phyloP scores from a whole-genome alignment of 2,329 filamentous ascomycete genomes.

The Stemphylium vesicarium region DNA sequence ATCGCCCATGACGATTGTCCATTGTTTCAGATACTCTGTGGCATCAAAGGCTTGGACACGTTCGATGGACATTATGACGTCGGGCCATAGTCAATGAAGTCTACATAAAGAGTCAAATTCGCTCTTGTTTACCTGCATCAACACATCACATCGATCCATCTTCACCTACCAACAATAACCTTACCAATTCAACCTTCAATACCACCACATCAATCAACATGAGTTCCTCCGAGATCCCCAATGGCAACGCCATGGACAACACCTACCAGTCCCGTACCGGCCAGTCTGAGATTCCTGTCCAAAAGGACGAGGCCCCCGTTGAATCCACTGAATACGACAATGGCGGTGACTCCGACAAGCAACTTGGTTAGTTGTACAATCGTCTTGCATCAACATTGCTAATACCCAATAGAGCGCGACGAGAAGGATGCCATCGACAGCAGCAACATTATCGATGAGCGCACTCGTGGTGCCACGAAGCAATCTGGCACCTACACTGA shows the following conservation, averaged over 20 bases:
- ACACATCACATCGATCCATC: not conserved
- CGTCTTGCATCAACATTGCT: not conserved
- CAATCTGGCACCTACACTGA: constrained; percentile 54
- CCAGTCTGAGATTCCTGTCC: constrained; percentile 54
- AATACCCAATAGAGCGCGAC: constrained; percentile 48
- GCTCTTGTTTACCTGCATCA: not conserved
- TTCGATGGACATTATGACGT: constrained; percentile 3
- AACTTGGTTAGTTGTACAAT: constrained; percentile 49
- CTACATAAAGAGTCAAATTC: constrained; percentile 7
- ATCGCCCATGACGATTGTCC: not conserved
- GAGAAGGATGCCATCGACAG: constrained; percentile 58
- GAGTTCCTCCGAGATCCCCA: constrained; percentile 42
- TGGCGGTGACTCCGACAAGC: constrained; percentile 56
- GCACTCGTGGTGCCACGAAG: constrained; percentile 58
- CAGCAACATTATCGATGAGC: constrained; percentile 55
- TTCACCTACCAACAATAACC: not conserved
- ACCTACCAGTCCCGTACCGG: constrained; percentile 57
- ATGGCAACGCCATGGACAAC: constrained; percentile 49
- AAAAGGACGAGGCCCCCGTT: constrained; percentile 54
- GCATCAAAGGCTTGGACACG: not conserved
- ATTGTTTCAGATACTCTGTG: not conserved
- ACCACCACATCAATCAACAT: constrained; percentile 22
- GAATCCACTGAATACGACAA: constrained; percentile 53
- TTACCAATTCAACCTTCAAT: not conserved
- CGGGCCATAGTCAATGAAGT: not conserved